Base-by-base conservation (phyloP, 768 basidiomycete species). In the Botryobasidium botryosum region DNA sequence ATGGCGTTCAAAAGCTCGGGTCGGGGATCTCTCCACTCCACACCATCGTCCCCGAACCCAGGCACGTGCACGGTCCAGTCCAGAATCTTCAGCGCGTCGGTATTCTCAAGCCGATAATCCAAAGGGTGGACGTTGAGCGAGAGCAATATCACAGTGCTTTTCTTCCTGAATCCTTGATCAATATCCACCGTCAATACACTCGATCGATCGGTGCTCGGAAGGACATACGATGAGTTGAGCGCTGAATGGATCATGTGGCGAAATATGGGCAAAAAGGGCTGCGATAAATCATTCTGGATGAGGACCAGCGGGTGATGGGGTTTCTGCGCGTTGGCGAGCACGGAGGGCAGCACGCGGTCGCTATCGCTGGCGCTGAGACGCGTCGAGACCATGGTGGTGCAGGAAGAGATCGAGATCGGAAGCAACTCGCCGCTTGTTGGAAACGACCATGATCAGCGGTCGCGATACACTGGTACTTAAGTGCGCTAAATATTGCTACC, bases 11-110 rank as follows among this genome's bases (percentile, higher is more conserved):
- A 20, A 4, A 48, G 5, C 20, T 10, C 5, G 7, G 24, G 32
- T 29, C 27, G 17, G n/a, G 42, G 47, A 26, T 45, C 33, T 15
- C 8, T 12, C 31, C 33, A 47, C 13, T 13, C 37, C 10, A 8
- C 20, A 39, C 29, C n/a, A 1, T 13, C 12, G 3, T 6, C 20
- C 32, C 36, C 43, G 43, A 38, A 44, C 5, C 35, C 36, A 12
- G 47, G 47, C 17, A 48, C 33, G 18, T 40, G 12, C 8, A 26
- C 47, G 5, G 43, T 44, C 35, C 44, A 37, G 31, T 48, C 47
- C 21, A 48, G 17, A 12, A 25, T 15, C 2, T 12, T 13, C 25
- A 29, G 27, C 8, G 25, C 29, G 27, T 12, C 40, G 24, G 8
- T 8, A 42, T 13, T 21, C 10, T 21, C 40, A 15, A 13, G 12